Percentiles rank a stretch among this genome's conserved stretches.
Conservation (phyloP, 176 grass and related monocot species). For the Rhynchospora pubera region DNA sequence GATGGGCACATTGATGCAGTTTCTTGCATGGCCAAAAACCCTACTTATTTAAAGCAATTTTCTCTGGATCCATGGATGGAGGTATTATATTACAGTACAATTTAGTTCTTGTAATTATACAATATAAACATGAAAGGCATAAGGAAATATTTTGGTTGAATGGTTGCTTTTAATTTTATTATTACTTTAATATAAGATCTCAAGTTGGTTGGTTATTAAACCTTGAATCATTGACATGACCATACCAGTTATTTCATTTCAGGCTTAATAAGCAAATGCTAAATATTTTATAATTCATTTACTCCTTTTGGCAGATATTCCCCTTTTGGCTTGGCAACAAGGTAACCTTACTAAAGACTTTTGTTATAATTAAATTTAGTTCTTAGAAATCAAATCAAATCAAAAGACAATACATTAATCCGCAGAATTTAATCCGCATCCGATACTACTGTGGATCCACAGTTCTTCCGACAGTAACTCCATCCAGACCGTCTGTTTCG, state of each 20-base stretch:
- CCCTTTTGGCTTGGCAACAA: slow-evolving; percentile 76
- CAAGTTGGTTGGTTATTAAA: not conserved
- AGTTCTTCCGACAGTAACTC: too few species aligned
- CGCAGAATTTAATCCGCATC: too few species aligned
- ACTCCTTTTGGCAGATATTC: slow-evolving; percentile 66
- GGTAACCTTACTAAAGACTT: slow-evolving; percentile 31
- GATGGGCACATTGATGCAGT: slow-evolving; percentile 84
- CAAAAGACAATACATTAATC: too few species aligned
- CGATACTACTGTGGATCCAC: too few species aligned
- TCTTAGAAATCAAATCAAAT: too few species aligned
- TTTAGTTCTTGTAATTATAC: not conserved
- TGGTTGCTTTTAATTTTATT: not conserved
- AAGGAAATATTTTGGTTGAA: not conserved
- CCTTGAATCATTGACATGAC: not conserved
- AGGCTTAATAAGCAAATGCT: not conserved
- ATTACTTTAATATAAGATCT: not conserved
- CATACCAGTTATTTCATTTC: not conserved
- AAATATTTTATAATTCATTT: slow-evolving; percentile 16
- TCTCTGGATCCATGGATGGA: slow-evolving; percentile 97
- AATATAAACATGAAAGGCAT: not conserved
- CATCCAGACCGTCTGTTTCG: too few species aligned
- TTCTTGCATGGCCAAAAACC: slow-evolving; percentile 77
- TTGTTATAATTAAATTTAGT: not conserved
- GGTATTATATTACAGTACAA: slow-evolving; percentile 35
- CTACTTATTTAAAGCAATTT: slow-evolving; percentile 81